phyloP scores from a whole-genome alignment of 2,329 filamentous ascomycete genomes.

The Davidsoniella australis region DNA sequence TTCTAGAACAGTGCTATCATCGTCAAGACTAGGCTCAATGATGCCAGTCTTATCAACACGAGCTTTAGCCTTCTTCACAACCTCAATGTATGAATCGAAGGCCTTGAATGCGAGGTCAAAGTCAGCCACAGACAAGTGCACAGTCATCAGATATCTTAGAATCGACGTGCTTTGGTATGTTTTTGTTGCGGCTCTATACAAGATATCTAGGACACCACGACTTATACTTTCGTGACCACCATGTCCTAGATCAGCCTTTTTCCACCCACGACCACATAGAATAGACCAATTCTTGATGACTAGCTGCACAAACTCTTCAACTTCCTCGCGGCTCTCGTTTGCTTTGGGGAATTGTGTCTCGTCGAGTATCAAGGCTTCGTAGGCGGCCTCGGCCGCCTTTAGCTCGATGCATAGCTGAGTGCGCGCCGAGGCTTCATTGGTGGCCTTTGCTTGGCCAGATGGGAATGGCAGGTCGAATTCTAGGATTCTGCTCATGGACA shows the following conservation, averaged over 20 bases:
- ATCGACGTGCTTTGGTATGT: slow-evolving; percentile 91
- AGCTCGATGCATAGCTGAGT: slow-evolving; percentile 58
- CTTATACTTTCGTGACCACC: slow-evolving; percentile 63
- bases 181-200: slow-evolving; percentile 81
- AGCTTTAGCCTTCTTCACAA: slow-evolving; percentile 71
- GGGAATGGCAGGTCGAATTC: slow-evolving; percentile 47
- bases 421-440: slow-evolving; percentile 36
- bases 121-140: slow-evolving; percentile 75
- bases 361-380: slow-evolving; percentile 60
- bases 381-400: slow-evolving; percentile 60
- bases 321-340: slow-evolving; percentile 56
- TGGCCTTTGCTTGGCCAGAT: slow-evolving; percentile 26
- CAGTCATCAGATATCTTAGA: slow-evolving; percentile 67
- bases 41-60: slow-evolving; percentile 65
- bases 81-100: slow-evolving; percentile 79
- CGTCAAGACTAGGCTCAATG: slow-evolving; percentile 54
- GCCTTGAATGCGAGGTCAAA: slow-evolving; percentile 85
- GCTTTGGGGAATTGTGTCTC: slow-evolving; percentile 76
- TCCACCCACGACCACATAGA: slow-evolving; percentile 65
- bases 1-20: slow-evolving; percentile 57
- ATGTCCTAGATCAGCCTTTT: slow-evolving; percentile 61
- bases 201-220: slow-evolving; percentile 62
- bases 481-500: slow-evolving; percentile 59
- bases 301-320: slow-evolving; percentile 66
- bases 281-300: slow-evolving; percentile 76